phyloP scores from a whole-genome alignment of 2,329 filamentous ascomycete species.

The Zasmidium cellare region DNA sequence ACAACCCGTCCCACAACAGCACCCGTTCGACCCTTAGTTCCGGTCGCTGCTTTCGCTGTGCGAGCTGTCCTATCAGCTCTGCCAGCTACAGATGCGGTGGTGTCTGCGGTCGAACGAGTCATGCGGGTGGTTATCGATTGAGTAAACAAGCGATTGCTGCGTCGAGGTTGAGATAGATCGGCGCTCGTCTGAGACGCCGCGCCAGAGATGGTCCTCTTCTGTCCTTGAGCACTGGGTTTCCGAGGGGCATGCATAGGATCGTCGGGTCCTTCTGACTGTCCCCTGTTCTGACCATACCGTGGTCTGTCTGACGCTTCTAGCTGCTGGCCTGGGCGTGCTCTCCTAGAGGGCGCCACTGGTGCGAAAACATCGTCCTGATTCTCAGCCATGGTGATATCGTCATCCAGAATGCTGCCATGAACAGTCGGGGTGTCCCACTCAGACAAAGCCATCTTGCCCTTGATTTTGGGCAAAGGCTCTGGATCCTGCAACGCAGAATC shows the following conservation, averaged over 20 bases:
- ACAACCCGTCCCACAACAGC: slow-evolving; percentile 81
- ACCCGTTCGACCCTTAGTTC: slow-evolving; percentile 64
- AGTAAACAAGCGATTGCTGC: slow-evolving; percentile 55
- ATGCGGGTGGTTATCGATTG: slow-evolving; percentile 67
- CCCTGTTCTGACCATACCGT: slow-evolving; percentile 40
- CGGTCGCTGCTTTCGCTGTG: slow-evolving; percentile 65
- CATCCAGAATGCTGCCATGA: slow-evolving; percentile 41
- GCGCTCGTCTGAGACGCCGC: slow-evolving; percentile 26
- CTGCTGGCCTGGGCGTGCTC: slow-evolving; percentile 30
- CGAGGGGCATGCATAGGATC: slow-evolving; percentile 30
- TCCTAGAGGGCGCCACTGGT: slow-evolving; percentile 50
- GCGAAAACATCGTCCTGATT: slow-evolving; percentile 30
- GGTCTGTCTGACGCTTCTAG: slow-evolving; percentile 28
- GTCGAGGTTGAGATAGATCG: slow-evolving; percentile 47
- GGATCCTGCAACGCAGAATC: slow-evolving; percentile 26
- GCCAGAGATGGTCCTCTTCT: slow-evolving; percentile 91
- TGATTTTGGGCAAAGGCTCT: slow-evolving; percentile 43
- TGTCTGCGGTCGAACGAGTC: slow-evolving; percentile 58
- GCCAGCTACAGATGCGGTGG: slow-evolving; percentile 55
- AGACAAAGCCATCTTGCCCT: slow-evolving; percentile 34
- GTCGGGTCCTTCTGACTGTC: slow-evolving; percentile 38
- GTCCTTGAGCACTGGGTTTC: slow-evolving; percentile 45
- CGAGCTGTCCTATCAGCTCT: slow-evolving; percentile 51
- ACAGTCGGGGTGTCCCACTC: slow-evolving; percentile 50
- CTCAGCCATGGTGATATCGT: slow-evolving; percentile 41